Base-by-base conservation (phyloP, 345 rosid species). In the Luvunga scandens region DNA sequence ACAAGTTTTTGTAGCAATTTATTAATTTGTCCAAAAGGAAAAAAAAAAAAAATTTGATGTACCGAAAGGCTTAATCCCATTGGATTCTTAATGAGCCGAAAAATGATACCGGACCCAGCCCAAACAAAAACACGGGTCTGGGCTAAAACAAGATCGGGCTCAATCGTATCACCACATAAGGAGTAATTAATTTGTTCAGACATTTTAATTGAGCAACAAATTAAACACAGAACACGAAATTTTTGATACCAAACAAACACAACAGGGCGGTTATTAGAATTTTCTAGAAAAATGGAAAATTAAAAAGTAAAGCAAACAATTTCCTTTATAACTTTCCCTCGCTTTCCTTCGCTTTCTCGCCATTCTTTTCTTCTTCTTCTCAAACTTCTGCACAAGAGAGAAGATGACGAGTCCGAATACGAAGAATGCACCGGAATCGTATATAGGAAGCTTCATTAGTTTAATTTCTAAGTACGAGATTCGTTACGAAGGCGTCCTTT, bases 401-500 rank as follows among this genome's bases (percentile, higher is more conserved):
- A 33, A 66, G 28, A 85, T 83, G 88, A 70, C 77, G 57, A 78
- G 34, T 66, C 57, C 81, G 73, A 80, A 27, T 12, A 33, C 79
- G 24, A 73, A 21, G 60, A 66, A 3, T 71, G 83, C 74, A 27
- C 81, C 57, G 31, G 87, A 83, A 28, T 70, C 86, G 4, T 85
- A 57, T 66, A 30, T 87, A 10, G 90, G 91, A 80, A 85, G 86
- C 78, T 73, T 78, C 24, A 63, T 84, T 30, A 79, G 84, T 76
- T 67, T 90, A 28, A 82, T 79, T 14, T 80, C 91, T 3, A 87
- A 84, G 78, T 75, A 30, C 77, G 84, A 80, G 57, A 66, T 83
- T 79, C 88, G 89, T 65, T 90, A 84, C 79, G 84, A 85, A 30
- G 90, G 90, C 57, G 42, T 87, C 73, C 84, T 88, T 5, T 83